These are phyloP conservation scores for Penicillium mononematosum DNA, from an alignment of 495 filamentous ascomycete species.

Conservation along the genomic window DNA sequence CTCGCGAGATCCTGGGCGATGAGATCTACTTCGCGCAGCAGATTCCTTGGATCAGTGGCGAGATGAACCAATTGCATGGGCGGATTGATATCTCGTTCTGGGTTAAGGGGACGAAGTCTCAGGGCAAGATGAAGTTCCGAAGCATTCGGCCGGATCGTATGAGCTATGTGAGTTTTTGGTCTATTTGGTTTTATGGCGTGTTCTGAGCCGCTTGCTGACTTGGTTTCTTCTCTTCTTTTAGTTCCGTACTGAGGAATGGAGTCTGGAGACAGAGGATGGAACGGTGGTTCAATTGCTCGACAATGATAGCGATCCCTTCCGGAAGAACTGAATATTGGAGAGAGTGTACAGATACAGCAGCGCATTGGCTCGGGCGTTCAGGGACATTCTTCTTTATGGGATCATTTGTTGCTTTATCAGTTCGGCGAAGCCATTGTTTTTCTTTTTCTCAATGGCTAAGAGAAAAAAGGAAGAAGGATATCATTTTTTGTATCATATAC, in stretches of 20 bases:
- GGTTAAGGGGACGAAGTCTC: constrained; percentile 76
- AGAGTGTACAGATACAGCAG: constrained; percentile 28
- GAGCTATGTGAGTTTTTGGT: constrained; percentile 61
- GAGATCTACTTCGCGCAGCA: constrained; percentile 87
- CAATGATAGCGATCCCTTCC: constrained; percentile 58
- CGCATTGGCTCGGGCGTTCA: constrained; percentile 34
- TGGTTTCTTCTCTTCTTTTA: constrained; percentile 20
- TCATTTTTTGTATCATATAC: constrained; percentile 51
- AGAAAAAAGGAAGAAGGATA: constrained; percentile 34
- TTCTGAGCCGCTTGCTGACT: neutral
- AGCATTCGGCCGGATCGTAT: constrained; percentile 69
- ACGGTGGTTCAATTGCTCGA: constrained; percentile 65
- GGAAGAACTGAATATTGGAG: constrained; percentile 25
- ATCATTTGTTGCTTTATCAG: neutral
- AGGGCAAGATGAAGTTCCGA: constrained; percentile 77
- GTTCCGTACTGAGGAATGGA: constrained; percentile 80
- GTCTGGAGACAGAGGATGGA: constrained; percentile 65
- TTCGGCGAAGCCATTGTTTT: constrained; percentile 2
- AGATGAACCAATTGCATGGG: constrained; percentile 92
- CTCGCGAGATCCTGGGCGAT: constrained; percentile 76
- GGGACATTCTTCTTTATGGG: constrained; percentile 16
- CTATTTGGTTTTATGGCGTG: neutral
- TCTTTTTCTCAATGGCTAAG: neutral
- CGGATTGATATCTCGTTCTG: constrained; percentile 82
- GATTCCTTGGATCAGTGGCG: constrained; percentile 90